These are phyloP conservation scores for Papilionanthe hybrid DNA, from an alignment of 116 monocot species.

Conservation along the genomic window DNA sequence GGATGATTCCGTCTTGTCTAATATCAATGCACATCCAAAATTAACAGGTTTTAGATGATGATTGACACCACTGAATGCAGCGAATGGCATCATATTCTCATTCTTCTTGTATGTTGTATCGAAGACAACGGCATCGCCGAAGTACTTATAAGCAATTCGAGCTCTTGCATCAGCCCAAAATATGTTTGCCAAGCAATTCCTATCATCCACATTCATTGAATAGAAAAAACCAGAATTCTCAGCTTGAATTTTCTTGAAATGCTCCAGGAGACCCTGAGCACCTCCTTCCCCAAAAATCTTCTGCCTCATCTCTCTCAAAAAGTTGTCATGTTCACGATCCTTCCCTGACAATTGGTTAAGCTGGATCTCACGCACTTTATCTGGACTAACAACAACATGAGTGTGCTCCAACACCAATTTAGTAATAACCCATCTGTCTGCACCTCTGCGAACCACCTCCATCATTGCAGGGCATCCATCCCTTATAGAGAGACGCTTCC, in stretches of 20 bases:
- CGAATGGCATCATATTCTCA: slow-evolving; percentile 43
- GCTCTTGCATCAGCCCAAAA: slow-evolving; percentile 46
- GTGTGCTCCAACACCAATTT: slow-evolving; percentile 52
- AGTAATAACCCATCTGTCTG: slow-evolving; percentile 42
- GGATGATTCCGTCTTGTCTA: slow-evolving; percentile 33
- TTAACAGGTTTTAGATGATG: slow-evolving; percentile 42
- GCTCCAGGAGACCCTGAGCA: slow-evolving; percentile 38
- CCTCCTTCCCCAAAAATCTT: slow-evolving; percentile 46
- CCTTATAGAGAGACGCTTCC: slow-evolving; percentile 46
- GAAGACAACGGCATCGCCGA: slow-evolving; percentile 52
- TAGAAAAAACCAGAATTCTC: slow-evolving; percentile 48
- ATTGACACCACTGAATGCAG: slow-evolving; percentile 44
- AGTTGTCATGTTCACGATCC: slow-evolving; percentile 31
- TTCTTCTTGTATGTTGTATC: slow-evolving; percentile 51
- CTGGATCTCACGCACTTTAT: slow-evolving; percentile 38
- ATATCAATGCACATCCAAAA: slow-evolving; percentile 51
- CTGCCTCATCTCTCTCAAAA: slow-evolving; percentile 34
- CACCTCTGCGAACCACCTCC: slow-evolving; percentile 51
- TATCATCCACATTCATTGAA: slow-evolving; percentile 38
- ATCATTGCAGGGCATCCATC: slow-evolving; percentile 63
- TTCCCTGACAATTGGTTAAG: slow-evolving; percentile 31
- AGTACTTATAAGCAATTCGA: slow-evolving; percentile 37
- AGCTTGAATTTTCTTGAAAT: slow-evolving; percentile 42
- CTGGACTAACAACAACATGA: slow-evolving; percentile 44
- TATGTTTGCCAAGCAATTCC: slow-evolving; percentile 35